Conservation (phyloP, 2,329 filamentous ascomycete genomes). For the Fusarium praegraminearum region DNA sequence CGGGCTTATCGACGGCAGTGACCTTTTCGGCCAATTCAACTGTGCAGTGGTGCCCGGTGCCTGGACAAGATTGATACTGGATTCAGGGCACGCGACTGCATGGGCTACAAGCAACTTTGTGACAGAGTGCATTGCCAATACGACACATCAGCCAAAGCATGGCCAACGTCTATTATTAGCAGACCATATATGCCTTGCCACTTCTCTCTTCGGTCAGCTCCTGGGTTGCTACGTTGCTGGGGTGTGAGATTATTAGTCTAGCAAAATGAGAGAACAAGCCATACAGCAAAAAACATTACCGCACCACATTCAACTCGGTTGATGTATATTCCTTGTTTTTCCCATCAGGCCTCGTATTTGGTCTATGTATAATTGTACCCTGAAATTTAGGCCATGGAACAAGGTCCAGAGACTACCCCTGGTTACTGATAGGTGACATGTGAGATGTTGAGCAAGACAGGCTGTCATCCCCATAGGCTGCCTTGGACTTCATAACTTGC, state of each 20-base stretch:
- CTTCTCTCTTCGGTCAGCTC: background rate
- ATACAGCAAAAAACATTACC: background rate
- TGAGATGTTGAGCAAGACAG: background rate
- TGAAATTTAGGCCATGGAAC: background rate
- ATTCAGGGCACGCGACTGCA: background rate
- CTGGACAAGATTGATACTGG: conserved; percentile 11
- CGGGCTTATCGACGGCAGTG: background rate
- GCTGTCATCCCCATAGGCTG: background rate
- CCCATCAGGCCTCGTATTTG: background rate
- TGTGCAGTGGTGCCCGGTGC: background rate
- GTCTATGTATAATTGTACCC: background rate
- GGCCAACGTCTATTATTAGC: background rate
- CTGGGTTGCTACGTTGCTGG: background rate
- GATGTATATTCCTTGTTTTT: background rate
- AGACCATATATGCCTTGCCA: background rate
- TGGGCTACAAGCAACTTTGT: background rate
- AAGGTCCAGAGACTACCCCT: background rate
- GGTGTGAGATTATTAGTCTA: background rate
- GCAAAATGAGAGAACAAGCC: background rate
- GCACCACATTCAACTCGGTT: background rate
- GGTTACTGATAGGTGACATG: background rate
- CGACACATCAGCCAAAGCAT: background rate
- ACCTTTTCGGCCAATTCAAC: background rate
- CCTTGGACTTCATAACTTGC: background rate
- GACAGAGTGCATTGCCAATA: background rate